phyloP scores from a whole-genome alignment of 208 protist genomes.

The Wallacemonas rigidus region DNA sequence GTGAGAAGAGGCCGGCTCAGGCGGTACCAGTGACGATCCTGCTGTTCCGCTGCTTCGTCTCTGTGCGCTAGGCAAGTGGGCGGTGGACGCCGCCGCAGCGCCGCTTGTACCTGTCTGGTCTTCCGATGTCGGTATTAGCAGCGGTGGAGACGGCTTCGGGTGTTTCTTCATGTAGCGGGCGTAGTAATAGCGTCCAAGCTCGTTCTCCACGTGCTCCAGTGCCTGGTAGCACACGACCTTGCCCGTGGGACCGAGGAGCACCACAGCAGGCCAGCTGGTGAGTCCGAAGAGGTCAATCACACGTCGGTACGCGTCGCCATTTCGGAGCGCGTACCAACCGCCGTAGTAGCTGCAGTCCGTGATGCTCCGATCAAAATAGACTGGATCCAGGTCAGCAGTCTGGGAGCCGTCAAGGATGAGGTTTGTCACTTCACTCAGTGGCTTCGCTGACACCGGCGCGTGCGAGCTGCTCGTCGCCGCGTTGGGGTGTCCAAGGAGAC shows the following conservation, averaged over 20 bases:
- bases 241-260: constrained; percentile 62
- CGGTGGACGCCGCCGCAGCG: not conserved
- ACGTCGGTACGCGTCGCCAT: constrained; percentile 54
- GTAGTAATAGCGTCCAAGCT: constrained; percentile 34
- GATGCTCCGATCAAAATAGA: constrained; percentile 42
- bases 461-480: not conserved
- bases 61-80: not conserved
- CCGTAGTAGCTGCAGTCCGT: constrained; percentile 55
- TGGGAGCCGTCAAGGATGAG: constrained; percentile 11
- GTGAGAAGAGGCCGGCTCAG: too few species aligned
- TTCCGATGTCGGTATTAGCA: not conserved
- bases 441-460: not conserved
- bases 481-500: too few species aligned
- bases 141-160: constrained; percentile 6
- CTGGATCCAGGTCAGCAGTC: constrained; percentile 23
- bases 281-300: constrained; percentile 47
- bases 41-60: too few species aligned
- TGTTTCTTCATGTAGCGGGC: constrained; percentile 9
- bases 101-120: not conserved
- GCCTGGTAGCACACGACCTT: constrained; percentile 47
- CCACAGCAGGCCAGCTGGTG: constrained; percentile 57
- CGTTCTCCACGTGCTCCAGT: constrained; percentile 58
- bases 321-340: constrained; percentile 68
- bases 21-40: not conserved
- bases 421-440: constrained; percentile 10